Conservation (phyloP, 441 rosid genomes). For the Erodium moschatum region DNA sequence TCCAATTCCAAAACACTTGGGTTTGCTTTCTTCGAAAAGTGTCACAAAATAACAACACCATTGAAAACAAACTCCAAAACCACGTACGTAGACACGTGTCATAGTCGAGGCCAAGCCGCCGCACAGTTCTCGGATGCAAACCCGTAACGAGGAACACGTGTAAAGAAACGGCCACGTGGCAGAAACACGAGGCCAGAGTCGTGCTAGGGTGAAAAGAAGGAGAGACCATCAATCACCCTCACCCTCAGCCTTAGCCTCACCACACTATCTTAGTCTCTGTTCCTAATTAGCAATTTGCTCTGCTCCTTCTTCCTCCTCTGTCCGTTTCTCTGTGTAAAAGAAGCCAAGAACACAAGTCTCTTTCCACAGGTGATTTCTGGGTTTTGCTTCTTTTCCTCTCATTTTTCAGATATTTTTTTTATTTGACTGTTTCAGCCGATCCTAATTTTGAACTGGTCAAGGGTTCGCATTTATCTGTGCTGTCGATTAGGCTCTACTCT, state of each 20-base stretch:
- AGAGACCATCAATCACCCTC: too few species aligned
- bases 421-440: neutral
- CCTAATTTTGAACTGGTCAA: neutral
- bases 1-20: too few species aligned
- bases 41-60: too few species aligned
- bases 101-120: neutral
- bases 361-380: neutral
- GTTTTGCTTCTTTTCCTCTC: neutral
- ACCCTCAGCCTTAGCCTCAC: too few species aligned
- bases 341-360: neutral
- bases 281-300: too few species aligned
- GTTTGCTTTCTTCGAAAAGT: too few species aligned
- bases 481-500: neutral
- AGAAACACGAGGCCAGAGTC: neutral
- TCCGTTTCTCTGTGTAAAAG: neutral
- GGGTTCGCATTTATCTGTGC: neutral
- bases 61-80: neutral
- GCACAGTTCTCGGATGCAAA: neutral
- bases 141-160: neutral
- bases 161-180: neutral
- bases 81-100: constrained; percentile 1
- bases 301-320: too few species aligned
- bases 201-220: neutral
- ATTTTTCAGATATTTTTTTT: neutral
- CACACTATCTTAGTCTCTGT: too few species aligned